Evolutionary conservation across 345 rosid genomes (phyloP), one percentile per base, ranked within the genome.

Genomic region (Camelina neglecta): DNA sequence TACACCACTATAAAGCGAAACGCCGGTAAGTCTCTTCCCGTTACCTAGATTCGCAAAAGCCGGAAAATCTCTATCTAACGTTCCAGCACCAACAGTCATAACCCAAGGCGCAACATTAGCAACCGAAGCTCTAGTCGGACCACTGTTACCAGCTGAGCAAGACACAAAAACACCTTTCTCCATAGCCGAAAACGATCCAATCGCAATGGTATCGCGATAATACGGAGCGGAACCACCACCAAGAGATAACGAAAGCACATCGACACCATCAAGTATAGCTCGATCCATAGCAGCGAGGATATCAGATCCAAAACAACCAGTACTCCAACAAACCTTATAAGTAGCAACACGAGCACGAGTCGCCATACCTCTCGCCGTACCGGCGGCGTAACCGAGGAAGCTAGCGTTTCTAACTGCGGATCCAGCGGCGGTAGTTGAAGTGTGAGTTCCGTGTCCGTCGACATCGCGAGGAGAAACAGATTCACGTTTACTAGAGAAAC

Each of bases 71-170:
- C 98, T 86, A 78, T 93, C 98, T 41, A 93, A 64, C 5, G 97
- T 91, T 1, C 94, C 90, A 5, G 98, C 97, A 0, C 98, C 98
- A 13, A 93, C 98, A 6, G 97, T 93, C 90, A 90, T 81, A 16
- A 91, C 87, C 98, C 98, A 93, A 0, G 98, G 98, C 4, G 98
- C 97, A 55, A 86, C 95, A 62, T 92, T 93, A 1, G 97, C 89
- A 21, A 93, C 78, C 0, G 93, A 77, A 23, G 85, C 84, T 53
- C 75, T 64, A 0, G 69, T 31, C 0, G 98, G 98, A 36, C 98
- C 98, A 26, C 88, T 81, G 58, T 93, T 93, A 0, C 98, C 98
- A 11, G 97, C 96, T 0, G 96, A 88, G 31, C 93, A 88, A 11
- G 93, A 85, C 39, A 93, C 96, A 57, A 92, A 76, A 31, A 93